Percentiles rank a stretch among this genome's conserved stretches.
phyloP scores from a whole-genome alignment of 768 basidiomycete species.

The Phanerochaete carnosa region DNA sequence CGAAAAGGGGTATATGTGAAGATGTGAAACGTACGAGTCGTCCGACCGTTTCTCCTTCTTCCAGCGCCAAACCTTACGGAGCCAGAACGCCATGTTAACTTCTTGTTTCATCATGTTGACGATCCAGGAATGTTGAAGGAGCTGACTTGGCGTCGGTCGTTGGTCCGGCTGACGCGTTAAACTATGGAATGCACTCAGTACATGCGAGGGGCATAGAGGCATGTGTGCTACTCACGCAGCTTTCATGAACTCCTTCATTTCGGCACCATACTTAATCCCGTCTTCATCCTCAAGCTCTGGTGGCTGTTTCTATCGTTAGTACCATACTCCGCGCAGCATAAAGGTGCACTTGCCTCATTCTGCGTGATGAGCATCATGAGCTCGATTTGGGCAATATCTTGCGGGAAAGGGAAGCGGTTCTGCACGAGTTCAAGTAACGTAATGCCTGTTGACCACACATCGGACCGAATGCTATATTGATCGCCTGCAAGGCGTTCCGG shows the following conservation, averaged over 20 bases:
- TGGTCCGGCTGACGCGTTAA: conserved; percentile 63
- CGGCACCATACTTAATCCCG: conserved; percentile 62
- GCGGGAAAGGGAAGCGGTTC: conserved; percentile 94
- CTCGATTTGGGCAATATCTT: conserved; percentile 90
- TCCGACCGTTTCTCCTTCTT: conserved; percentile 36
- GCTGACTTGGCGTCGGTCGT: conserved; percentile 79
- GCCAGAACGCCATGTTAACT: conserved; percentile 88
- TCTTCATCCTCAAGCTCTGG: conserved; percentile 80
- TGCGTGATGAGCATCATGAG: conserved; percentile 86
- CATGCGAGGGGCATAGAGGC: not conserved
- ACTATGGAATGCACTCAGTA: conserved; percentile 35
- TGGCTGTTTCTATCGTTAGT: conserved; percentile 44
- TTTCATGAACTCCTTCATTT: conserved; percentile 91
- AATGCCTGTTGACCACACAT: conserved; percentile 98
- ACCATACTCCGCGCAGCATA: conserved; percentile 14
- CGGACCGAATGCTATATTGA: conserved; percentile 90
- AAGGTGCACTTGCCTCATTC: conserved; percentile 52
- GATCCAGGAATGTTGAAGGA: conserved; percentile 86
- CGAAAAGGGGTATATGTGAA: conserved; percentile 1
- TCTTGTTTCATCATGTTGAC: conserved; percentile 72
- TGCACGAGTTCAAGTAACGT: conserved; percentile 91
- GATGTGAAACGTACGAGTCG: conserved; percentile 23
- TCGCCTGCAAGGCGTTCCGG: conserved; percentile 93
- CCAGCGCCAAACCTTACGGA: conserved; percentile 83
- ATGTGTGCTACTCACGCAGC: conserved; percentile 56